Base-by-base conservation (phyloP, 139 green algal genomes). In the Klebsormidium nitens region DNA sequence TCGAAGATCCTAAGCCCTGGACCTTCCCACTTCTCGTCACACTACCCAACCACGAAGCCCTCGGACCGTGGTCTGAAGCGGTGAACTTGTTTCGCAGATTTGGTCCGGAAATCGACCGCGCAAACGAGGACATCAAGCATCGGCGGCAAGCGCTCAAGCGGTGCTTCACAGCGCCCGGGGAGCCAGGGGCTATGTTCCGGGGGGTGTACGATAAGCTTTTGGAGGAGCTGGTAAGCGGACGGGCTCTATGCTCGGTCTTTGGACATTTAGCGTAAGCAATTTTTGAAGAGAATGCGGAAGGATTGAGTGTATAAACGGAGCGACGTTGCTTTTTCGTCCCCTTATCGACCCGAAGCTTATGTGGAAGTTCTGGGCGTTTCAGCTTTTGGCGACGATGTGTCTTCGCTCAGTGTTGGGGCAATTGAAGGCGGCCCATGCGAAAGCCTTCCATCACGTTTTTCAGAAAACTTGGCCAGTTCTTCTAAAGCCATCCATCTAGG, bases 171-270 rank as follows among this genome's bases (percentile, higher is more conserved):
- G 71, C 74, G 3, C 29, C 50, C 3, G 71, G 71, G 1, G 62
- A 80, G 50, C 71, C 77, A 0, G 77, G 77, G 14, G 71, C 76
- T 29, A 83, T 83, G 77, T 83, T 83, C 56, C 66, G 66, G 58
- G 72, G 11, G 29, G 66, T 83, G n/a, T 75, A 69, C 36, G 6
- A 63, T 3, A 40, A 64, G 36, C 72, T 83, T 38, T 36, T 29
- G 59, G 40, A 50, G 29, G 23, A 29, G 40, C 56, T 38, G 56
- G 56, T 63, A 32, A 36, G 56, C 56, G 26, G 49, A 38, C 28
- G 8, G 47, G 23, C 47, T 71, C 23, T 72, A 75, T 14, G 14
- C 42, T 50, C 11, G 42, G 42, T 26, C 8, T 50, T 50, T 50
- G 14, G 8, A 14, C 14, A 50, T 50, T 50, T 50, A 26, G 8